phyloP scores from a whole-genome alignment of 768 basidiomycete genomes.

The Jaapia argillacea region DNA sequence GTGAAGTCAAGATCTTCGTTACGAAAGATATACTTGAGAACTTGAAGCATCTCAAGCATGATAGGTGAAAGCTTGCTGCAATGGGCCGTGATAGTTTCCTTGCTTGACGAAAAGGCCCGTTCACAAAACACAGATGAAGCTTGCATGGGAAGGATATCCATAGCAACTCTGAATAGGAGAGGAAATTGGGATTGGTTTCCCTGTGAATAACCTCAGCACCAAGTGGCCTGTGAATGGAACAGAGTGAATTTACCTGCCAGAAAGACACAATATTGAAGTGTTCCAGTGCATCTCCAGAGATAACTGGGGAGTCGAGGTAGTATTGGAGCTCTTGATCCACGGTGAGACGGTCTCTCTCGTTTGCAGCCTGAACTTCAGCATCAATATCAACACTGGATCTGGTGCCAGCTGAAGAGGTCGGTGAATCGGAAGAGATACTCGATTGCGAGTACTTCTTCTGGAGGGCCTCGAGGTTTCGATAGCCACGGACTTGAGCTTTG shows the following conservation, averaged over 20 bases:
- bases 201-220: not conserved
- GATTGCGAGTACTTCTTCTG: not conserved
- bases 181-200: conserved; percentile 3
- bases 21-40: conserved; percentile 4
- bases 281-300: not conserved
- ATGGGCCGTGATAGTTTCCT: conserved; percentile 5
- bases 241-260: conserved; percentile 2
- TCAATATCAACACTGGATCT: not conserved
- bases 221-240: not conserved
- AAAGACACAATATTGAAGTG: not conserved
- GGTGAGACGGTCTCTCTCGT: not conserved
- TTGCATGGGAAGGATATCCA: conserved; percentile 9
- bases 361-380: not conserved
- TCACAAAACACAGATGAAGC: conserved; percentile 10
- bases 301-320: not conserved
- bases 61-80: conserved; percentile 2
- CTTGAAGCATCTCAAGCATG: conserved; percentile 7
- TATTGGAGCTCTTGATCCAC: not conserved
- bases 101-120: conserved; percentile 10
- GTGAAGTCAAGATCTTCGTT: not conserved
- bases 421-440: not conserved
- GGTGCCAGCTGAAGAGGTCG: not conserved
- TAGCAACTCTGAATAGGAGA: conserved; percentile 5
- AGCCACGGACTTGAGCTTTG: not conserved
- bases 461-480: not conserved